These are phyloP conservation scores for Candida quercuum DNA, from an alignment of 805 yeast species.

Conservation along the genomic window DNA sequence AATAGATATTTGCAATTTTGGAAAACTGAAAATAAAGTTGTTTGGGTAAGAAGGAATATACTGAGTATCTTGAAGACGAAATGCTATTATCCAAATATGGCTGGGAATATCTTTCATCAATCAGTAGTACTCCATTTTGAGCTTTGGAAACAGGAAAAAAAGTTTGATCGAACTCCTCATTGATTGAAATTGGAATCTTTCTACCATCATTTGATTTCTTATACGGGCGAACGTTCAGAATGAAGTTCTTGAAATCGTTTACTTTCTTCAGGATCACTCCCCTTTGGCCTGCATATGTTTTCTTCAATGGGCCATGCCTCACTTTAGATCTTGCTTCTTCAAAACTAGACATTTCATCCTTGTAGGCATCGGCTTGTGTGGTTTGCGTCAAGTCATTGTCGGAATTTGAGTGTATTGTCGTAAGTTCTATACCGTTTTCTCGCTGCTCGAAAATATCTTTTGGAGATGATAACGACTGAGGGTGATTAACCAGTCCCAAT, in stretches of 20 bases:
- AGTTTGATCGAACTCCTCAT: slow-evolving; percentile 28
- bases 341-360: slow-evolving; percentile 9
- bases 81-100: slow-evolving; percentile 66
- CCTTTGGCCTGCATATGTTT: slow-evolving; percentile 19
- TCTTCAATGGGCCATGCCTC: slow-evolving; percentile 8
- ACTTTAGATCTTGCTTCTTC: slow-evolving; percentile 24
- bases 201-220: slow-evolving; percentile 68
- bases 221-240: slow-evolving; percentile 41
- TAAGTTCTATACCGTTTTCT: slow-evolving; percentile 32
- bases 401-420: slow-evolving; percentile 3
- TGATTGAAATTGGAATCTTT: slow-evolving; percentile 58
- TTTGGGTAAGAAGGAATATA: slow-evolving; percentile 78
- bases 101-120: slow-evolving; percentile 64
- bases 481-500: slow-evolving; percentile 10
- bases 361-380: too few relatives aligned
- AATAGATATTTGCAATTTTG: slow-evolving; percentile 87
- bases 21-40: slow-evolving; percentile 90
- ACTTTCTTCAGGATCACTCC: slow-evolving; percentile 16
- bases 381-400: too few relatives aligned
- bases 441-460: too few relatives aligned
- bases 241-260: slow-evolving; percentile 25
- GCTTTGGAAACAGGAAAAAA: slow-evolving; percentile 24
- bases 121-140: slow-evolving; percentile 29
- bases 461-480: too few relatives aligned
- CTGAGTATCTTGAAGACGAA: slow-evolving; percentile 82